These are phyloP conservation scores for Cryphonectria naterciae DNA, from an alignment of 2,329 filamentous ascomycete genomes.

Conservation along the genomic window DNA sequence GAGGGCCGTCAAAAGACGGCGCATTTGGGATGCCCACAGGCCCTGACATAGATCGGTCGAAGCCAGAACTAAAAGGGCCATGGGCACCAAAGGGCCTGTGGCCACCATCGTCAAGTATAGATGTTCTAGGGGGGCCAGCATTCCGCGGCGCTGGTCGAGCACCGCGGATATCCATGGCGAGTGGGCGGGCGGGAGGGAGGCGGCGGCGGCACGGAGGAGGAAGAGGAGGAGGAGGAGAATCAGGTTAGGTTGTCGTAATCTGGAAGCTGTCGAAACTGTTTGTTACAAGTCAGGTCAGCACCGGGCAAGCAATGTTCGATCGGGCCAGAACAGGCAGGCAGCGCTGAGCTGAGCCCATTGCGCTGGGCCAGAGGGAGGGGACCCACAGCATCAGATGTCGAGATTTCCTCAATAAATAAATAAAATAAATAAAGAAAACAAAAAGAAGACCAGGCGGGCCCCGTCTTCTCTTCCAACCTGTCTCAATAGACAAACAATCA, in stretches of 20 bases:
- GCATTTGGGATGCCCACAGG: constrained; percentile 50
- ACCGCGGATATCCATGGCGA: constrained; percentile 28
- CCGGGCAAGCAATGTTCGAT: background rate
- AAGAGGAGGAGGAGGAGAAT: background rate
- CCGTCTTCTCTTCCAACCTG: background rate
- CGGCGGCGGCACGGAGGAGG: background rate
- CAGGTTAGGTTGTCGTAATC: background rate
- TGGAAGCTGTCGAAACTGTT: constrained; percentile 5
- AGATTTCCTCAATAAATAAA: background rate
- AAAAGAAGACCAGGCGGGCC: background rate
- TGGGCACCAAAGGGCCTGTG: constrained; percentile 23
- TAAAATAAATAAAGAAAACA: background rate
- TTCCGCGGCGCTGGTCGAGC: constrained; percentile 23
- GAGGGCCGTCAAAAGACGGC: constrained; percentile 40
- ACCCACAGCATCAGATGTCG: constrained; percentile 9
- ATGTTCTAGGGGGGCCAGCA: constrained; percentile 21
- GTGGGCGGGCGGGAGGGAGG: background rate
- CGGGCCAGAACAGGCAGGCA: background rate
- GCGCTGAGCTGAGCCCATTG: background rate
- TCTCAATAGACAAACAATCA: background rate
- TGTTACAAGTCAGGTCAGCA: constrained; percentile 10
- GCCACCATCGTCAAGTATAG: constrained; percentile 25
- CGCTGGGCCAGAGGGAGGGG: background rate
- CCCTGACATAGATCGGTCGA: constrained; percentile 20
- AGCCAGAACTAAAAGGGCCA: constrained; percentile 23